A percentile compares a stretch with the other conserved stretches of the same genome.
phyloP scores from a whole-genome alignment of 129 eudicot genomes.

The Oenanthe sinensis region DNA sequence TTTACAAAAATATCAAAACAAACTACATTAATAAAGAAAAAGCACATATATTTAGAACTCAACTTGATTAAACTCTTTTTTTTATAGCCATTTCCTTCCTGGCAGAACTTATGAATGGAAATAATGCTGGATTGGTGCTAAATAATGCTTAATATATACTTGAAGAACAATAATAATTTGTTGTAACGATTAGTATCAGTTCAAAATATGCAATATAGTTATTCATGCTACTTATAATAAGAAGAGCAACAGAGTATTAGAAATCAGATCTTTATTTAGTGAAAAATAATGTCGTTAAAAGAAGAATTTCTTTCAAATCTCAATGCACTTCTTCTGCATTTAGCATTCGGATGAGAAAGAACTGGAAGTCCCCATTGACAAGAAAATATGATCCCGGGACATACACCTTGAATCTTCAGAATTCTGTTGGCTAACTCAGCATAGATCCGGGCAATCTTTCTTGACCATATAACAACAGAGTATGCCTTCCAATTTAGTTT shows the following conservation, averaged over 20 bases:
- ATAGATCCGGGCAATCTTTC: constrained; percentile 37
- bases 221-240: background rate
- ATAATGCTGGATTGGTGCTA: background rate
- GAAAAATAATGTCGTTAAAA: background rate
- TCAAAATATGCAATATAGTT: background rate
- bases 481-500: constrained; percentile 67
- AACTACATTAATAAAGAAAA: too few species aligned
- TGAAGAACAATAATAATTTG: background rate
- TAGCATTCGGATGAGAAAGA: constrained; percentile 54
- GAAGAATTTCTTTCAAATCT: constrained; percentile 17
- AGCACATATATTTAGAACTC: background rate
- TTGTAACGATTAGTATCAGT: background rate
- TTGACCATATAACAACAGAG: constrained; percentile 44
- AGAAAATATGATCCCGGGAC: constrained; percentile 44
- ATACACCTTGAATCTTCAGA: constrained; percentile 41
- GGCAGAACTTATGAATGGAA: background rate
- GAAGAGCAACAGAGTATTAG: background rate
- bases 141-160: background rate
- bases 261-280: constrained; percentile 3
- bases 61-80: background rate
- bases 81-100: background rate
- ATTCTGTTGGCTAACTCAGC: constrained; percentile 31
- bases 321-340: constrained; percentile 26
- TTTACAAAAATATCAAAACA: too few species aligned
- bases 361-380: constrained; percentile 81